Percentiles rank a stretch among this genome's conserved stretches.
Evolutionary conservation across 2,329 filamentous ascomycete genomes (phyloP).

Genomic region (Cladophialophora immunda): DNA sequence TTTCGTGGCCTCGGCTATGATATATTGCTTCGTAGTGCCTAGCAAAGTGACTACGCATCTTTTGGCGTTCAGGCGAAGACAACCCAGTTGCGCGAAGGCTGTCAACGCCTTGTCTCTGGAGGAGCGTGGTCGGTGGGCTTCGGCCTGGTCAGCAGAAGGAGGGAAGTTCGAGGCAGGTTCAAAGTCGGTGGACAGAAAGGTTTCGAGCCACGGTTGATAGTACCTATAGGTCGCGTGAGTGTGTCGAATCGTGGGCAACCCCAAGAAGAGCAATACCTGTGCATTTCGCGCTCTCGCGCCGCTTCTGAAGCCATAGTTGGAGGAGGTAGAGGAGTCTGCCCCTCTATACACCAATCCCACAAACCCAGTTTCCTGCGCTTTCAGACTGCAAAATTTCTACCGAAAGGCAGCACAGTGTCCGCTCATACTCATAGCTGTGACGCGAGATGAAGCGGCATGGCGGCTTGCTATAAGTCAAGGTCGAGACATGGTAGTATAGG

Average conservation of each 20-base stretch:
- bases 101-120: conserved; percentile 53
- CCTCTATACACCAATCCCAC: not conserved
- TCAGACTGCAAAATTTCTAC: not conserved
- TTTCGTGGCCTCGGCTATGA: conserved; percentile 62
- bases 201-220: conserved; percentile 40
- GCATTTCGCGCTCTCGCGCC: conserved; percentile 38
- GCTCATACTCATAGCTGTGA: conserved; percentile 3
- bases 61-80: conserved; percentile 53
- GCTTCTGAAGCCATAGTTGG: conserved; percentile 34
- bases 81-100: conserved; percentile 60
- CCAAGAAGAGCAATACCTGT: conserved; percentile 23
- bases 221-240: conserved; percentile 17
- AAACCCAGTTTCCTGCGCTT: not conserved
- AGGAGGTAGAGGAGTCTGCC: not conserved
- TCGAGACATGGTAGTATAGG: not conserved
- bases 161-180: conserved; percentile 23
- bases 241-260: not conserved
- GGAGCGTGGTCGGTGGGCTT: conserved; percentile 40
- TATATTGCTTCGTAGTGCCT: conserved; percentile 57
- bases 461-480: not conserved
- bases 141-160: conserved; percentile 24
- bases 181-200: conserved; percentile 39
- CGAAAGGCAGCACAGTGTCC: not conserved
- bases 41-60: conserved; percentile 62
- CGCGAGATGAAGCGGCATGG: not conserved